These are phyloP conservation scores for Hirsutella minnesotensis DNA, from an alignment of 2,329 filamentous ascomycete species.

Conservation along the genomic window DNA sequence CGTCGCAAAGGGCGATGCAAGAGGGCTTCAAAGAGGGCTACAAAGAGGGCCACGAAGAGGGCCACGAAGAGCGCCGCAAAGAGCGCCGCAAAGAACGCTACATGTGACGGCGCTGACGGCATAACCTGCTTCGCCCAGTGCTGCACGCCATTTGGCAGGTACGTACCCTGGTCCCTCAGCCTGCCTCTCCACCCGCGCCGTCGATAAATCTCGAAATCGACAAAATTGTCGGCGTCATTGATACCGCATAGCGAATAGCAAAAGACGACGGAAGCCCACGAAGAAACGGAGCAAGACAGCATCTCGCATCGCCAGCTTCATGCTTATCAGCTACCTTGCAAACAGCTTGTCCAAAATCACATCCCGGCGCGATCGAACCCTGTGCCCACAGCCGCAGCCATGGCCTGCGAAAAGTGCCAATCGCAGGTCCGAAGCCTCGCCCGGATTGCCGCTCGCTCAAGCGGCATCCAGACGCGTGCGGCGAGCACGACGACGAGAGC, in stretches of 20 bases:
- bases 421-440: constrained; percentile 29
- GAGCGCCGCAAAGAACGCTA: too few species aligned
- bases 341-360: neutral
- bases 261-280: neutral
- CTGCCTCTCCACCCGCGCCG: neutral
- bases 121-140: neutral
- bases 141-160: neutral
- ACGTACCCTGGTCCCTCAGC: neutral
- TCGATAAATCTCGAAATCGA: neutral
- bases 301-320: neutral
- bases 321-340: neutral
- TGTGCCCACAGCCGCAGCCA: constrained; percentile 11
- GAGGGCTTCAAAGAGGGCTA: too few species aligned
- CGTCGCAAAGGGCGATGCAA: too few species aligned
- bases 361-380: too few species aligned
- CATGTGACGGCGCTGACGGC: too few species aligned
- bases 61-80: too few species aligned
- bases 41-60: too few species aligned
- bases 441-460: constrained; percentile 19
- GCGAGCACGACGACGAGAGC: constrained; percentile 1
- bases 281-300: neutral
- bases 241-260: neutral
- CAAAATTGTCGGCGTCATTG: constrained; percentile 1
- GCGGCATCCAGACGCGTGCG: constrained; percentile 8
- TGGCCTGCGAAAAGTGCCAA: constrained; percentile 39